Conservation (phyloP, 768 basidiomycete genomes). For the Mycena crocata region DNA sequence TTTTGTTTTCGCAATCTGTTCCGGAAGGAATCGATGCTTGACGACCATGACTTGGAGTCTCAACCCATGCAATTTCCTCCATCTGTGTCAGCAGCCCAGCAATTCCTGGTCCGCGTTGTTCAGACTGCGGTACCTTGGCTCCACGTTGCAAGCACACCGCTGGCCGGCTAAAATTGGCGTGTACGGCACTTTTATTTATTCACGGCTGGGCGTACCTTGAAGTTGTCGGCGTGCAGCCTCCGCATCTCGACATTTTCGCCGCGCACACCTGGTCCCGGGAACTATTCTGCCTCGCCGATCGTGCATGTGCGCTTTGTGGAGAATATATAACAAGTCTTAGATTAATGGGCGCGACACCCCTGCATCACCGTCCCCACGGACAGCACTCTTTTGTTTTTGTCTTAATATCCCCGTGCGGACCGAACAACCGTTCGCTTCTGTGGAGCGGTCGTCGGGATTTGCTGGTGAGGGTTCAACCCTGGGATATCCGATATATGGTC, state of each 20-base stretch:
- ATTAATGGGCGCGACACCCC: conserved; percentile 7
- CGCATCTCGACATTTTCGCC: conserved; percentile 6
- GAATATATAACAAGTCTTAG: conserved; percentile 27
- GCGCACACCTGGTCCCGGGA: neutral
- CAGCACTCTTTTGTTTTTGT: conserved; percentile 26
- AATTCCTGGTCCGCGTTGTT: neutral
- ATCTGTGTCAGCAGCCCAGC: neutral
- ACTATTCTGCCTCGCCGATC: conserved; percentile 24
- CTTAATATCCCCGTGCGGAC: conserved; percentile 21
- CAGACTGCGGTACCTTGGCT: neutral
- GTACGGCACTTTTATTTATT: conserved; percentile 26
- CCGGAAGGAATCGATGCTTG: neutral
- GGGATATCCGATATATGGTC: conserved; percentile 7
- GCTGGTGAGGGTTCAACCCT: conserved; percentile 4
- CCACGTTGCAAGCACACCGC: conserved; percentile 24
- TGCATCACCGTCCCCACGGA: conserved; percentile 9
- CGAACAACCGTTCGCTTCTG: neutral
- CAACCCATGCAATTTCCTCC: neutral
- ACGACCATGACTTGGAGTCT: neutral
- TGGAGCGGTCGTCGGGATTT: neutral
- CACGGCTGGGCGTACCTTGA: neutral
- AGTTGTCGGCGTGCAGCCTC: neutral
- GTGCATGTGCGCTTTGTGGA: conserved; percentile 19
- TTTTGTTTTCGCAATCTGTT: conserved; percentile 19
- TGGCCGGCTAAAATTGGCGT: conserved; percentile 14